Evolutionary conservation across 257 asterid genomes (phyloP).

Genomic region (Fraxinus americana): DNA sequence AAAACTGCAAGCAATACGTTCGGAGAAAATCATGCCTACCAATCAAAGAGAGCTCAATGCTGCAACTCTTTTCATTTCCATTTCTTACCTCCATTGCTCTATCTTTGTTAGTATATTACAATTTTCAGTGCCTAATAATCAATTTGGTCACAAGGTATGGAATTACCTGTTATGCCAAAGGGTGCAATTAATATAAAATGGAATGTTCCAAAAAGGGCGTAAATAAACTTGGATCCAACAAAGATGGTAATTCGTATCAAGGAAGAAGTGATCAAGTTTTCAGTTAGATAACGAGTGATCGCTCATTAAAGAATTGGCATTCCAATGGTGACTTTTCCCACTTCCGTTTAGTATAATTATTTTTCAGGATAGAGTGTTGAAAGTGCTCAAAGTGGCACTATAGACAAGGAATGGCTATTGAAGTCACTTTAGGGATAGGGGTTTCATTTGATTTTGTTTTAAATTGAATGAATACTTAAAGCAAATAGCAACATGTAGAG

Average conservation of each 20-base stretch:
- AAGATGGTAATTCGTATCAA: background rate
- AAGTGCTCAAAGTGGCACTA: background rate
- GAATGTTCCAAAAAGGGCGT: background rate
- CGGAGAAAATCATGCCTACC: background rate
- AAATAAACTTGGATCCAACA: background rate
- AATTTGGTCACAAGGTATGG: background rate
- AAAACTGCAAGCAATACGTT: background rate
- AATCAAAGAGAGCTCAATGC: background rate
- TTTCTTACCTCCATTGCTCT: background rate
- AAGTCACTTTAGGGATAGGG: background rate
- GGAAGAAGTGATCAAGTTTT: background rate
- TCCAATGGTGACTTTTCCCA: no score
- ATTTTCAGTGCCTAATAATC: background rate
- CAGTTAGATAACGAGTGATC: background rate
- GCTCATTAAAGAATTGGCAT: background rate
- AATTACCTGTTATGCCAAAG: background rate
- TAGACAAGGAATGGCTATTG: background rate
- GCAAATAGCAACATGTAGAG: background rate
- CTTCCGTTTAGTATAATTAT: no score
- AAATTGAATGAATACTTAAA: background rate
- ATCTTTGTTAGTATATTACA: background rate
- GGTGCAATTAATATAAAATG: background rate
- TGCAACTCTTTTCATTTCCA: background rate
- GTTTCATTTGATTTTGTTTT: background rate
- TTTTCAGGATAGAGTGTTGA: background rate